Evolutionary conservation across 1,284 basidiomycete species (phyloP).

Genomic region (Cryptococcus neoformans): DNA sequence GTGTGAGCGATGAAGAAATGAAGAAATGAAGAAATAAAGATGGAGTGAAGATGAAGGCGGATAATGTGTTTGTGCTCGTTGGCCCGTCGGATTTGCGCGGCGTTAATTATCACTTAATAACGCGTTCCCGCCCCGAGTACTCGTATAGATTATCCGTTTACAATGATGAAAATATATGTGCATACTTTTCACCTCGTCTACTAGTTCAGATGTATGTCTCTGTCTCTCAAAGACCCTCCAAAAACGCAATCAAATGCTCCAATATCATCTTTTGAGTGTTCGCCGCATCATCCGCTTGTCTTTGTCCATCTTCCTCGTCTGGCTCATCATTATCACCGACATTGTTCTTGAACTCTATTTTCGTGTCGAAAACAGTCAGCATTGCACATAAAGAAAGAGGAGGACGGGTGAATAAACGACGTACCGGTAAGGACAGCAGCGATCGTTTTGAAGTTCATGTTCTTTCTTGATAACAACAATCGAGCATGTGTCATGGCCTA

Average conservation of each 20-base stretch:
- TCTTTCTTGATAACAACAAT: slow-evolving; percentile 70
- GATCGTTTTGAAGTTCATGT: slow-evolving; percentile 34
- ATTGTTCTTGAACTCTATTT: slow-evolving; percentile 29
- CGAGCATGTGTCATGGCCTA: slow-evolving; percentile 61
- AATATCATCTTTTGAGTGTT: slow-evolving; percentile 30
- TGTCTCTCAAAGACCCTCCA: slow-evolving; percentile 15
- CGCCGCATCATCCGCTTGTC: slow-evolving; percentile 12
- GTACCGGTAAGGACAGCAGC: slow-evolving; percentile 36
- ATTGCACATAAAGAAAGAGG: neutral
- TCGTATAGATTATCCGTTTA: neutral
- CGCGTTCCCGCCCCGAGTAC: neutral
- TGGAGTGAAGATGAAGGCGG: too few species aligned
- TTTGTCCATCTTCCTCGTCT: slow-evolving; percentile 6
- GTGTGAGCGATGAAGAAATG: too few species aligned
- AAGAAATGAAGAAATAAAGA: too few species aligned
- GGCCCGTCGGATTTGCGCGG: too few species aligned
- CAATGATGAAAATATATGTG: too few species aligned
- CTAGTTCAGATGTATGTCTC: neutral
- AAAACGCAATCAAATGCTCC: slow-evolving; percentile 27
- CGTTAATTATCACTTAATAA: too few species aligned
- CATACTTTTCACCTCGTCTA: too few species aligned
- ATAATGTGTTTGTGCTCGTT: too few species aligned
- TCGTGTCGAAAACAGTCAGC: neutral
- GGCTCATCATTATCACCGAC: slow-evolving; percentile 26
- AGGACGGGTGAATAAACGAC: slow-evolving; percentile 1